Base-by-base conservation (phyloP, 768 basidiomycete genomes). In the Glaciozyma antarctica region DNA sequence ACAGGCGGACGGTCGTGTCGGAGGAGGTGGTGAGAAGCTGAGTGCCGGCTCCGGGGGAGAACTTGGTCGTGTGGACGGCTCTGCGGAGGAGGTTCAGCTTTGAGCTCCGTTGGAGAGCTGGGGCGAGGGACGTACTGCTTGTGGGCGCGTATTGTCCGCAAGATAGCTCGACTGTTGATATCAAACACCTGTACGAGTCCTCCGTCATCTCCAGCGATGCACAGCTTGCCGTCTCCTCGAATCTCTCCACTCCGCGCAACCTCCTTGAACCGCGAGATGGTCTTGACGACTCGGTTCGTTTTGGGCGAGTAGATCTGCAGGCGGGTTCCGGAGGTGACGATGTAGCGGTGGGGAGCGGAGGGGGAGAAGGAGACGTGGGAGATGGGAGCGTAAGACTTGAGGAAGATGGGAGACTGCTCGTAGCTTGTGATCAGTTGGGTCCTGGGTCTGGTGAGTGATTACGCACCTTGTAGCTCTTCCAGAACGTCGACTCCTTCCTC, bases 341-440 rank as follows among this genome's bases (percentile, higher is more conserved):
- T 94, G 80, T 93, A 97, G 74, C 88, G 81, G 76, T 99, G 91
- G 7, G 94, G 94, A 76, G 84, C 86, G 32, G 87, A 79, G 1
- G 84, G 84, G 2, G 90, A 85, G 77, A 98, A 98, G 75, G 97
- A 90, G 41, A 99, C 81, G 21, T 88, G 89, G 61, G 94, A 97
- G 71, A 99, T 86, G 21, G 93, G 91, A 0, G 91, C 90, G 75
- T 94, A 94, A 79, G 97, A 90, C 78, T 95, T 97, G 76, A 98
- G 83, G 76, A 98, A 99, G 1, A 97, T 21, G 24, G 57, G 57
- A 19, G 57, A 47, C 57, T 58, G 44, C 53, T 21, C 30, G 28
- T 9, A 24, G 47, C 13, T 24, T 13, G 43, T 28, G 38, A 21
- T 22, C 34, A 24, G 22, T 13, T 13, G 34, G 34, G 34, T n/a